phyloP scores from a whole-genome alignment of 106 monocot species.

The Iris macrosiphon region DNA sequence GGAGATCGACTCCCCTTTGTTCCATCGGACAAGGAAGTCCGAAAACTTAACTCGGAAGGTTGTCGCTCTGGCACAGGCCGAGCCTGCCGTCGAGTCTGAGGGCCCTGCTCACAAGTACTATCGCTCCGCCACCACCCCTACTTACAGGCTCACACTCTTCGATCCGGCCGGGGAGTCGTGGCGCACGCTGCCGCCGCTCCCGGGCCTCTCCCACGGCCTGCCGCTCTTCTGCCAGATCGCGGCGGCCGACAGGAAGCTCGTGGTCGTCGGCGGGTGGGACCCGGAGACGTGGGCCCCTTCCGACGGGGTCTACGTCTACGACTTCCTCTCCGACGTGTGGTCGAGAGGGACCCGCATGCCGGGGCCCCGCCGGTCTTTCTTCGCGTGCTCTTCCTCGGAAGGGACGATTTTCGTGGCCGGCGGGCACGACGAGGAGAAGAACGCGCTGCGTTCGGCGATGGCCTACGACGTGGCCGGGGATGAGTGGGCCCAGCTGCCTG shows the following conservation, averaged over 20 bases:
- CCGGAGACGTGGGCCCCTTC: conserved; percentile 25
- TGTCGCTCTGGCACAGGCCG: conserved; percentile 28
- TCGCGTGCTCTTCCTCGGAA: conserved; percentile 24
- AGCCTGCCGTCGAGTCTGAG: neutral
- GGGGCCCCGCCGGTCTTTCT: conserved; percentile 31
- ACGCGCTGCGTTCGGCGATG: conserved; percentile 32
- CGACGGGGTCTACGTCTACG: conserved; percentile 22
- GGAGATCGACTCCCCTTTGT: conserved; percentile 27
- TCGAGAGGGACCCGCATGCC: conserved; percentile 29
- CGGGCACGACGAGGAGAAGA: conserved; percentile 60
- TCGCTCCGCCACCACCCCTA: neutral
- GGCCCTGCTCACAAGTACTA: conserved; percentile 13
- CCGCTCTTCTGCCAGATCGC: conserved; percentile 36
- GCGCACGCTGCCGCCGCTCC: conserved; percentile 19
- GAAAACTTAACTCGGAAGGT: conserved; percentile 7
- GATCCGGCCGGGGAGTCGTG: conserved; percentile 24
- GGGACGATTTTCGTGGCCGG: conserved; percentile 38
- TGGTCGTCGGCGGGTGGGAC: conserved; percentile 48
- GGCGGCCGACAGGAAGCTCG: conserved; percentile 7
- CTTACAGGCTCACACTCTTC: conserved; percentile 18
- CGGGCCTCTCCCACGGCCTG: conserved; percentile 15
- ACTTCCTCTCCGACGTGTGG: conserved; percentile 27
- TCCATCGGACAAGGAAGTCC: conserved; percentile 28
- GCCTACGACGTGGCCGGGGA: conserved; percentile 36
- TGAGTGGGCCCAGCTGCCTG: conserved; percentile 27